Evolutionary conservation across 371 early-diverging fungal genomes (phyloP), one percentile per base, ranked within the genome.

Genomic region (Rhizopus arrhizus): DNA sequence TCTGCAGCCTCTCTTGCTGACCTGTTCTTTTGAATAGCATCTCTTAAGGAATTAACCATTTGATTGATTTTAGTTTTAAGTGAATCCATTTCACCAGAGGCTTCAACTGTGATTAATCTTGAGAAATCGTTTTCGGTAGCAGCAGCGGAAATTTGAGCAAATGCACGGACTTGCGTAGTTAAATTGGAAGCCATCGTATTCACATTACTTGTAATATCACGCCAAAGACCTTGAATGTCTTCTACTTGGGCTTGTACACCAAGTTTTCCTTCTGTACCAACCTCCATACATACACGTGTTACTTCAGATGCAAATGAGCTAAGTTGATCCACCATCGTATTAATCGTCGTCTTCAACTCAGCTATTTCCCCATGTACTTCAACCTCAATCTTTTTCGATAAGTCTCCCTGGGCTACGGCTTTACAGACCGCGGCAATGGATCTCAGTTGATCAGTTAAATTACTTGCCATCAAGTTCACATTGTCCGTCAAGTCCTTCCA

Each of bases 11-110:
- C 89, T 59, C 90, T 78, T 5, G 91, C 90, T 29, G 78, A 82
- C 35, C 83, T 78, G 66, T 89, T 85, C 75, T 86, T 86, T 56
- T 84, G 82, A 34, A 91, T 85, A 58, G 86, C 87, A 48, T 87
- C 88, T 11, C 89, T 76, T 36, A 90, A 68, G 3, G 83, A 82
- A 36, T 70, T 74, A 5, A 89, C 73, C 88, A 91, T 89, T 56
- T 88, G 82, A 67, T 90, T 89, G 59, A 90, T 89, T 74, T 89
- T 88, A 34, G 87, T 86, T 67, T 90, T 89, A 54, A 90, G 78
- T 31, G 88, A 83, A 41, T 89, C 88, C 89, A 89, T 89, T 74
- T 90, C 89, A 57, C 89, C 89, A 31, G 83, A 82, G 0, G 89
- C 89, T 59, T 87, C 86, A 4, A 88, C 83, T 2, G 87, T 90